These are phyloP conservation scores for Bruguiera sexangula DNA, from an alignment of 345 rosid genomes.

Conservation along the genomic window DNA sequence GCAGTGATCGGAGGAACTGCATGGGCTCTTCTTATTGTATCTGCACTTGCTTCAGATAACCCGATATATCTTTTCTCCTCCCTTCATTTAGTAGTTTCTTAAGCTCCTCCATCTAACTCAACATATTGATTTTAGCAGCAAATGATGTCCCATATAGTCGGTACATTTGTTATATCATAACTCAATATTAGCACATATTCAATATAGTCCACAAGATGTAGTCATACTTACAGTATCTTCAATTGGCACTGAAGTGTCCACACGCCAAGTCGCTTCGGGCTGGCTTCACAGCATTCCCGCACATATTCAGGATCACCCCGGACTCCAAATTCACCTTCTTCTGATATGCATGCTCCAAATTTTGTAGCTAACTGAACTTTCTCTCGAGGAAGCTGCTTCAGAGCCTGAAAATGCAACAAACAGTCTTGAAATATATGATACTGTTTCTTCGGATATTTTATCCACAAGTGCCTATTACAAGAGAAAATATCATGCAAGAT, in stretches of 20 bases:
- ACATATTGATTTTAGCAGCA: neutral
- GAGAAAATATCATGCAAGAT: no score
- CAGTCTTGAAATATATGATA: no score
- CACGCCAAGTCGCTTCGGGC: constrained; percentile 44
- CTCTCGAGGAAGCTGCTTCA: constrained; percentile 52
- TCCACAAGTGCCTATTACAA: no score
- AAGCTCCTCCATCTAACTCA: constrained; percentile 36
- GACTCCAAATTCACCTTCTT: constrained; percentile 20
- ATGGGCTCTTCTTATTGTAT: constrained; percentile 44
- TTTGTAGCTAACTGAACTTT: constrained; percentile 51
- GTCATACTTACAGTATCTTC: constrained; percentile 43
- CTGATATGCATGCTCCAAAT: constrained; percentile 28
- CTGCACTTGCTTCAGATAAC: constrained; percentile 34
- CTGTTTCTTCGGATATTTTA: no score
- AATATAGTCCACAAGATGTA: neutral
- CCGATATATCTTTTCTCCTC: constrained; percentile 38
- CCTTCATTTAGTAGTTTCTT: constrained; percentile 46
- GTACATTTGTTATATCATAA: neutral
- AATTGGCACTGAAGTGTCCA: constrained; percentile 50
- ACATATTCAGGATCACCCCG: constrained; percentile 44
- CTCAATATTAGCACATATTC: neutral
- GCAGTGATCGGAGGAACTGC: constrained; percentile 40
- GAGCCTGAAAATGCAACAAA: constrained; percentile 23
- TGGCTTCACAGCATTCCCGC: constrained; percentile 51
- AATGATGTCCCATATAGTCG: neutral